Base-by-base conservation (phyloP, 495 filamentous ascomycete species). In the Talaromyces borbonicus region DNA sequence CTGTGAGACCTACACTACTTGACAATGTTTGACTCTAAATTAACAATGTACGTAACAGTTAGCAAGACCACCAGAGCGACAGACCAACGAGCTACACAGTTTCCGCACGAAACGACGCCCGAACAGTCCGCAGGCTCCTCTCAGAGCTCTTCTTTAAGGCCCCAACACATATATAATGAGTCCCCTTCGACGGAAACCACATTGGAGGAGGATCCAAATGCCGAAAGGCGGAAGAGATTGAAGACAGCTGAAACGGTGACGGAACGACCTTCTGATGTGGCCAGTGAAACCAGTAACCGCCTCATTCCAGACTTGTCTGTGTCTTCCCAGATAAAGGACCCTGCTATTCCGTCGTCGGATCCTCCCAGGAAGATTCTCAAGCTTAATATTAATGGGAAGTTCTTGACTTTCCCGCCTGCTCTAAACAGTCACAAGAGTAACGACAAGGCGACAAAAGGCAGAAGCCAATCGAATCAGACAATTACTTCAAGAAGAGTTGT, bases 351-450 rank as follows among this genome's bases (percentile, higher is more conserved):
- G 9, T 22, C 24, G 22, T 24, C 30, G 26, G 41, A 47, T 0
- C 31, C 55, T 12, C 50, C 59, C 14, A 66, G 62, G 43, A 79
- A 74, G 53, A 67, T 66, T n/a, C 54, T 81, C 15, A 73, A 68
- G 50, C 50, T 81, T 15, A 75, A 73, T 51, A 48, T 66, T 1
- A 77, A 77, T 51, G 79, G 78, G n/a, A 74, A 70, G 40, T 61
- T 81, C 15, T 43, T 70, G n/a, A 67, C 72, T 25, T 80, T 77
- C 0, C 71, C 78, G 12, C 56, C 57, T 11, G 40, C 46, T 6
- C 60, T 59, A 29, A 54, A 56, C 5, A 22, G 51, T 3, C 54
- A 47, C 9, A 52, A 59, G 1, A 53, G 47, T n/a, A 26, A 54
- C 7, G 61, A 53, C 24, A 59, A 50, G 35, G 65, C 46, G 41